Evolutionary conservation across 371 early-diverging fungal genomes (phyloP), one percentile per base, ranked within the genome.

Genomic region (Haplosporangium sp.): DNA sequence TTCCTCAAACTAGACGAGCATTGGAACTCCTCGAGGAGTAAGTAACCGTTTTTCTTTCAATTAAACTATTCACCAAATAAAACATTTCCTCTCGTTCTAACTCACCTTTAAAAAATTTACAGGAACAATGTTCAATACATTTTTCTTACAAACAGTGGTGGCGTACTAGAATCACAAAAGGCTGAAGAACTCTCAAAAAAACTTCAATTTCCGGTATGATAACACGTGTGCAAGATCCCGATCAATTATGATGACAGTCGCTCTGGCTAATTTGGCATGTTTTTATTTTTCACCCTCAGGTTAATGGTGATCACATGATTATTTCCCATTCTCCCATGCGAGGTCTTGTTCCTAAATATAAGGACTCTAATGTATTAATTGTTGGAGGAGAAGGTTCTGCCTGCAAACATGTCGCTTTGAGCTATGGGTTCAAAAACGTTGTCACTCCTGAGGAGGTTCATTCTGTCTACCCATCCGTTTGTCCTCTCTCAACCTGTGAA

Each of bases 271-370:
- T 27, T 27, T 27, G 27, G 27, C 27, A 27, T 1, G 27, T n/a
- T 68, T 13, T 55, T 17, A 15, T 44, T 34, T 20, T 17, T 52
- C 53, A 13, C 57, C 47, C 57, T 67, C 38, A 86, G 90, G 86
- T 95, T 61, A 76, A 76, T 6, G 85, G 91, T 3, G 84, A 89
- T 4, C 95, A 95, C 68, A 82, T 96, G 42, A 85, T 96, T 11
- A 81, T 97, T 15, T 92, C 96, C 7, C 97, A 97, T 83, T 90
- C 94, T 13, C 96, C 95, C n/a, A 94, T 96, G 96, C 87, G 85
- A 42, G 70, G 84, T 3, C 83, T 95, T 19, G 91, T 88, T 0
- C 38, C 72, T 3, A 75, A 84, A 64, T 94, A 93, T 77, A 66
- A 83, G 19, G 82, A 93, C 67, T 82, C 88, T 44, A 83, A 86